Evolutionary conservation across 331 rosid species (phyloP).

Genomic region (Spiraea crenata): DNA sequence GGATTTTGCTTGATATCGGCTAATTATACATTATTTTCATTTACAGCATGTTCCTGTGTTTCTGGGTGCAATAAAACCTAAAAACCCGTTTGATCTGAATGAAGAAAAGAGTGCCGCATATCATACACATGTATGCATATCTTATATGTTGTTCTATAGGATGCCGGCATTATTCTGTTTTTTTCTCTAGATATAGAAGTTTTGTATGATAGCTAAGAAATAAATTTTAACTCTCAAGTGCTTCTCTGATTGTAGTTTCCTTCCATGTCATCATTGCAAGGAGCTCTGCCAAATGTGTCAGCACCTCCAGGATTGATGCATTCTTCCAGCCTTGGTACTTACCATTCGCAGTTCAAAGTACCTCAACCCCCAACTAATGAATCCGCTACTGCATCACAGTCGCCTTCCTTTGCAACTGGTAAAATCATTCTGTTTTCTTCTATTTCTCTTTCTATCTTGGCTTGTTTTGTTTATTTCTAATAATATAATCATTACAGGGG

Average conservation of each 20-base stretch:
- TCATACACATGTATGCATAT: slow-evolving; percentile 44
- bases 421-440: slow-evolving; percentile 26
- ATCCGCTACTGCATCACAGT: slow-evolving; percentile 26
- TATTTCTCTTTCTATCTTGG: slow-evolving; percentile 6
- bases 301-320: slow-evolving; percentile 34
- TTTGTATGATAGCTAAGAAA: neutral
- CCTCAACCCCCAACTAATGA: slow-evolving; percentile 39
- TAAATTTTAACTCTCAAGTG: neutral
- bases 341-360: slow-evolving; percentile 30
- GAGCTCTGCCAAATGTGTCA: slow-evolving; percentile 29
- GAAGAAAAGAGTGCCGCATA: slow-evolving; percentile 37
- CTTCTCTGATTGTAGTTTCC: slow-evolving; percentile 44
- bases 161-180: neutral
- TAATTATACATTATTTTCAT: slow-evolving; percentile 26
- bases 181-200: neutral
- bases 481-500: slow-evolving; percentile 39
- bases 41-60: slow-evolving; percentile 49
- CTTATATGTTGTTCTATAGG: neutral
- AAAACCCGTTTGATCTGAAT: slow-evolving; percentile 64
- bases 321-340: slow-evolving; percentile 40
- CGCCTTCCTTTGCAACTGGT: slow-evolving; percentile 41
- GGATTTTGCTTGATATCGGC: neutral
- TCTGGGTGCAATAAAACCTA: slow-evolving; percentile 35
- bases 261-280: slow-evolving; percentile 34
- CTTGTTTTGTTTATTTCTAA: slow-evolving; percentile 12